A percentile compares a stretch with the other conserved stretches of the same genome.
These are phyloP conservation scores for Pichia exigua DNA, from an alignment of 805 yeast species.

Conservation along the genomic window DNA sequence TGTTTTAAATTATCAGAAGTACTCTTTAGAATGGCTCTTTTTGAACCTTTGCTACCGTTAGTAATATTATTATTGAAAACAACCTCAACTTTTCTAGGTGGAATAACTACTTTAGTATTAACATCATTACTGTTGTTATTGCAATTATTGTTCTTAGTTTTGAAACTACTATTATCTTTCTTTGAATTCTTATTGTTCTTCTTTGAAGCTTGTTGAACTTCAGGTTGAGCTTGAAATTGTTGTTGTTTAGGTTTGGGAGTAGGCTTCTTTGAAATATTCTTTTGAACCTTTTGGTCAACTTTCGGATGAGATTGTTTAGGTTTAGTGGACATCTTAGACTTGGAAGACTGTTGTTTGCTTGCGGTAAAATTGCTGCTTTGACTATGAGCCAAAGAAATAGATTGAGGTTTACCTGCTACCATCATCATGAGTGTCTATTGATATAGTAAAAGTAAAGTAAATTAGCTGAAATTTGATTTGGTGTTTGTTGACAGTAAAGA, in stretches of 20 bases:
- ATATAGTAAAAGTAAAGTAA: neutral
- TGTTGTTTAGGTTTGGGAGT: neutral
- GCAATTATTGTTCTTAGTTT: neutral
- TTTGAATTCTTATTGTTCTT: neutral
- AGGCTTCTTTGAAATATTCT: neutral
- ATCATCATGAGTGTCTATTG: conserved; percentile 7
- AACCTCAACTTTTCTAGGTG: conserved; percentile 25
- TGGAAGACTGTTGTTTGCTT: neutral
- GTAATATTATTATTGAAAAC: conserved; percentile 10
- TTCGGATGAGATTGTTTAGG: neutral
- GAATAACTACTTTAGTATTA: conserved; percentile 17
- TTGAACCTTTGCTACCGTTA: conserved; percentile 4
- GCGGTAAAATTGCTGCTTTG: neutral
- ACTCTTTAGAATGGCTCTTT: conserved; percentile 12
- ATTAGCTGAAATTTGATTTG: neutral
- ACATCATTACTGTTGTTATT: conserved; percentile 38
- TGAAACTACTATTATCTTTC: neutral
- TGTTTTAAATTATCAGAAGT: conserved; percentile 16
- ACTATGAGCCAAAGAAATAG: conserved; percentile 15
- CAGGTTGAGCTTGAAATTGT: neutral
- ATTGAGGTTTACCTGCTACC: conserved; percentile 18
- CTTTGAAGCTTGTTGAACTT: neutral
- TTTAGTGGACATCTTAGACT: neutral
- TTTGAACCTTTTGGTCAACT: neutral
- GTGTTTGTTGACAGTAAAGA: neutral